Evolutionary conservation across 2,329 filamentous ascomycete genomes (phyloP).

Genomic region (Neonectria coccinea): DNA sequence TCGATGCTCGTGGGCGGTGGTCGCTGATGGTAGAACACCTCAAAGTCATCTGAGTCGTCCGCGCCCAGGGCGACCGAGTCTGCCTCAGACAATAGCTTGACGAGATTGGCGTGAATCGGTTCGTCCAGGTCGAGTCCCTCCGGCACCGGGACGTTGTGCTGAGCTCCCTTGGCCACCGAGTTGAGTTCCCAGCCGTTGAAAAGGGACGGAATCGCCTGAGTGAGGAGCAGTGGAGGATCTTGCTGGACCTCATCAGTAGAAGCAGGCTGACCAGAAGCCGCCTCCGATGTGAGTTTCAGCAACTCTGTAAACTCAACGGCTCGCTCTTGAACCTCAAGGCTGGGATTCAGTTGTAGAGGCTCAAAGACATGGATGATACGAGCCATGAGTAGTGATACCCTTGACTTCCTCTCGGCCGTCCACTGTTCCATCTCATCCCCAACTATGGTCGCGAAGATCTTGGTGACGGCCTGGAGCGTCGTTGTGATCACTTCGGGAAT

Average conservation of each 20-base stretch:
- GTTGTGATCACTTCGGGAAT: slow-evolving; percentile 77
- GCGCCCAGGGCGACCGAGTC: slow-evolving; percentile 62
- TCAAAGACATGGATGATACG: slow-evolving; percentile 87
- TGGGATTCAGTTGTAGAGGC: slow-evolving; percentile 81
- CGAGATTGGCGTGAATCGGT: slow-evolving; percentile 82
- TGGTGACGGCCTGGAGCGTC: slow-evolving; percentile 86
- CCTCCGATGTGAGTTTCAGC: slow-evolving; percentile 87
- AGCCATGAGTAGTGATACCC: slow-evolving; percentile 81
- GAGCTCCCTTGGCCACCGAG: slow-evolving; percentile 85
- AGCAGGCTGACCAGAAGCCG: slow-evolving; percentile 74
- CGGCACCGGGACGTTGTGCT: slow-evolving; percentile 86
- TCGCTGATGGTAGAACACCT: slow-evolving; percentile 72
- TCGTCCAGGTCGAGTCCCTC: slow-evolving; percentile 81
- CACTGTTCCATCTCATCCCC: slow-evolving; percentile 74
- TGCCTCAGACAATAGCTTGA: slow-evolving; percentile 71
- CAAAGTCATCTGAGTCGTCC: slow-evolving; percentile 74
- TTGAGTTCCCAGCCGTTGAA: slow-evolving; percentile 91
- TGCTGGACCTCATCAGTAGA: slow-evolving; percentile 65
- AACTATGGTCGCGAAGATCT: slow-evolving; percentile 81
- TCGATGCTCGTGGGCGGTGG: slow-evolving; percentile 64
- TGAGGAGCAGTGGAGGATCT: slow-evolving; percentile 85
- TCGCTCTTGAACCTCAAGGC: slow-evolving; percentile 93
- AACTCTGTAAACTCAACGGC: slow-evolving; percentile 93
- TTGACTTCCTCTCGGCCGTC: slow-evolving; percentile 79
- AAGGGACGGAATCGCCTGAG: slow-evolving; percentile 88